Conservation (phyloP, 768 basidiomycete genomes). For the Cantharellus anzutake region DNA sequence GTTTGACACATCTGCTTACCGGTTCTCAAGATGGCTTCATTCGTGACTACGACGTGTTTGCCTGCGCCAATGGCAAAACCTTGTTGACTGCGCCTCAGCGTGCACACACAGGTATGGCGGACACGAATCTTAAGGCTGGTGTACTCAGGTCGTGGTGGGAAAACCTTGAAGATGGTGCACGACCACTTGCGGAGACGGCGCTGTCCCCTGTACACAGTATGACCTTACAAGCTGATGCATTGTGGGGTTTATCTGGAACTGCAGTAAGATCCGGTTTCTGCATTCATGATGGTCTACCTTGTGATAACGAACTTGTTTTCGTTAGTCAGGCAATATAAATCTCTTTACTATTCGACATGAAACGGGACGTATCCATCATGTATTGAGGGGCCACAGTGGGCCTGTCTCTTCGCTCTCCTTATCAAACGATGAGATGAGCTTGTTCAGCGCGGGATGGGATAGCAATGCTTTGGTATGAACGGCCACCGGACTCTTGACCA, state of each 20-base stretch:
- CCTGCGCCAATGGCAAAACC: conserved; percentile 71
- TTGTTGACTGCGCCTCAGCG: conserved; percentile 78
- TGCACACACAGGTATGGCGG: conserved; percentile 77
- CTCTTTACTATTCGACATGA: conserved; percentile 86
- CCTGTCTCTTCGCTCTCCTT: conserved; percentile 76
- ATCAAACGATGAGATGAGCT: conserved; percentile 61
- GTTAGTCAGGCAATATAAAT: conserved; percentile 75
- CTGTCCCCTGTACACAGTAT: conserved; percentile 75
- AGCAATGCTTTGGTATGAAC: conserved; percentile 44
- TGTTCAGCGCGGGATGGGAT: conserved; percentile 92
- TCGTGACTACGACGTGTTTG: conserved; percentile 79
- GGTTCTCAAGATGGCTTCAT: conserved; percentile 91
- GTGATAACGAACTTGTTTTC: neutral
- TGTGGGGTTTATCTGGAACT: conserved; percentile 82
- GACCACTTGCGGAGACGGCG: conserved; percentile 16
- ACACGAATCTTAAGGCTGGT: conserved; percentile 79
- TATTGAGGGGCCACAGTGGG: conserved; percentile 54
- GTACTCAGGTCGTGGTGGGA: conserved; percentile 86
- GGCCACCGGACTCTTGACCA: neutral
- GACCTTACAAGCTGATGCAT: conserved; percentile 77
- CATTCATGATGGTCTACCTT: no score
- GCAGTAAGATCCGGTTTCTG: conserved; percentile 28
- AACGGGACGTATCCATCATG: conserved; percentile 58
- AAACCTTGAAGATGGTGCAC: conserved; percentile 23
- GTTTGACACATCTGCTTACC: conserved; percentile 76